Evolutionary conservation across 139 green algal species (phyloP).

Genomic region (Chlorella sp.): DNA sequence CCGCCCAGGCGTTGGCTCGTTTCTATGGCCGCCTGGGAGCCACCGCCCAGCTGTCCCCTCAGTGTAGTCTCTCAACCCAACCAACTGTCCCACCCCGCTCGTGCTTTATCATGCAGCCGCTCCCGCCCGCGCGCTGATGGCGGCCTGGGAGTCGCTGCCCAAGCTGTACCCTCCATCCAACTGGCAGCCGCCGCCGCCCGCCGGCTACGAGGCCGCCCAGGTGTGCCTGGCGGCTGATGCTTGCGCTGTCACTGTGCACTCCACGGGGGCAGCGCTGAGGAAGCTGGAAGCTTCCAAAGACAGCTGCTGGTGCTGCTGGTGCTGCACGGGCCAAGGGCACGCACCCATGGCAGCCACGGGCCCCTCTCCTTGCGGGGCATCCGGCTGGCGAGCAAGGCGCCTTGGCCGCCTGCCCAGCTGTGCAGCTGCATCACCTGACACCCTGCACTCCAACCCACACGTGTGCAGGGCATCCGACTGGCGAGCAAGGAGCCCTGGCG

Average conservation of each 20-base stretch:
- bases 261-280: no score
- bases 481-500: slow-evolving; percentile 34
- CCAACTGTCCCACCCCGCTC: no score
- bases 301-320: no score
- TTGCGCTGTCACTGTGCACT: no score
- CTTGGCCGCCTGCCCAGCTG: no score
- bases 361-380: slow-evolving; percentile 28
- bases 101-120: not conserved
- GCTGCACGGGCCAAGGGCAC: no score
- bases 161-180: slow-evolving; percentile 37
- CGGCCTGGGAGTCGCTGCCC: slow-evolving; percentile 20
- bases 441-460: not conserved
- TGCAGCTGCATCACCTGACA: not conserved
- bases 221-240: not conserved
- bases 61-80: no score
- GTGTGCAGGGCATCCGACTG: slow-evolving; percentile 7
- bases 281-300: no score
- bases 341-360: no score
- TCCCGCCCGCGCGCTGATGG: not conserved
- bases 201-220: slow-evolving; percentile 41
- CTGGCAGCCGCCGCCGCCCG: slow-evolving; percentile 48
- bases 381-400: slow-evolving; percentile 1
- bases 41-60: no score
- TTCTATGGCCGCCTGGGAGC: no score
- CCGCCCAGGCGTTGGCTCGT: no score